These are phyloP conservation scores for Hordeum marinum DNA, from an alignment of 176 grass and related monocot genomes.

Conservation along the genomic window DNA sequence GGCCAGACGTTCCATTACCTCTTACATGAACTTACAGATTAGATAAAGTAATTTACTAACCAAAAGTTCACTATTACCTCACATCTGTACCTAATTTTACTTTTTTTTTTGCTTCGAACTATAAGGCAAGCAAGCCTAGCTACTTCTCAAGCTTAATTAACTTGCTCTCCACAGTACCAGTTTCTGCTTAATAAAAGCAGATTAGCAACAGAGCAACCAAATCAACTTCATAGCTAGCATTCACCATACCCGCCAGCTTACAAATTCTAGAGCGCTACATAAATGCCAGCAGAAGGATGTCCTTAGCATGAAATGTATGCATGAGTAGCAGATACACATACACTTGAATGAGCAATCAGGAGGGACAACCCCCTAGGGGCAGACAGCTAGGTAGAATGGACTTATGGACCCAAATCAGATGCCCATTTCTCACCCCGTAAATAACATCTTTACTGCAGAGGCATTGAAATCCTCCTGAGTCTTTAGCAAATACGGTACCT, in stretches of 20 bases:
- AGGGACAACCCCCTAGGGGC: background rate
- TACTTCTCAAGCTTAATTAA: constrained; percentile 4
- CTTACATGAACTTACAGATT: background rate
- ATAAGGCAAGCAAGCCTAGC: background rate
- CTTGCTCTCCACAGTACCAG: background rate
- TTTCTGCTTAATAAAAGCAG: background rate
- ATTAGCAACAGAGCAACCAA: background rate
- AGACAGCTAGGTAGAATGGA: background rate
- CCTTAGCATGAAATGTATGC: background rate
- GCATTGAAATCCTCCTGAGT: background rate
- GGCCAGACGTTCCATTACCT: background rate
- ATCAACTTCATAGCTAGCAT: background rate
- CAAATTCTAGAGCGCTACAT: background rate
- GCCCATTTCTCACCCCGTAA: background rate
- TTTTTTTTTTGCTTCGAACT: background rate
- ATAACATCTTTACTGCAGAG: background rate
- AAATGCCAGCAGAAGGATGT: background rate
- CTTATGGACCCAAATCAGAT: background rate
- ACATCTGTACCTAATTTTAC: background rate
- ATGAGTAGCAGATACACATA: constrained; percentile 4
- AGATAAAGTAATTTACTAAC: background rate
- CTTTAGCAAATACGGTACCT: background rate
- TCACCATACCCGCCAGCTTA: background rate
- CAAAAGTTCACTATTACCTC: background rate
- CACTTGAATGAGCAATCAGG: background rate